Conservation (phyloP, 2,329 filamentous ascomycete genomes). For the Alternaria brassicae region DNA sequence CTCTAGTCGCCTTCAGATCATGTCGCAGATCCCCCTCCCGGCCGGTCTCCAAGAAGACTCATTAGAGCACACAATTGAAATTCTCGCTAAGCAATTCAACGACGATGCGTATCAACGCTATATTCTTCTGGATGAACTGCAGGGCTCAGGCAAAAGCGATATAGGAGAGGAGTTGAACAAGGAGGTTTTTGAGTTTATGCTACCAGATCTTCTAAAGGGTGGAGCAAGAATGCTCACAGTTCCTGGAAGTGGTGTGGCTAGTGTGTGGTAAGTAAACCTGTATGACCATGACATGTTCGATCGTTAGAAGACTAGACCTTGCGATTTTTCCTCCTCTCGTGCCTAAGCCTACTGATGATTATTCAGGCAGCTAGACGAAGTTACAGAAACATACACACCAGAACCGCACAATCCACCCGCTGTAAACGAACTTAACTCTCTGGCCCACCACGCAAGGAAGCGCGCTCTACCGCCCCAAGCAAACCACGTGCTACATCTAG, state of each 20-base stretch:
- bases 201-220: background rate
- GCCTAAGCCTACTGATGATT: background rate
- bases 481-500: conserved; percentile 8
- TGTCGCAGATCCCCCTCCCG: conserved; percentile 9
- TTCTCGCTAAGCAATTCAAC: conserved; percentile 8
- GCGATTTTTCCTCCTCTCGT: background rate
- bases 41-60: conserved; percentile 7
- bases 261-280: conserved; percentile 11
- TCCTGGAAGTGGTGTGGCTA: conserved; percentile 6
- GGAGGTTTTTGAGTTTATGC: background rate
- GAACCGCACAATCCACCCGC: conserved; percentile 1
- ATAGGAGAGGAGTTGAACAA: conserved; percentile 2
- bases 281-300: background rate
- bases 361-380: background rate
- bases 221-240: conserved; percentile 13
- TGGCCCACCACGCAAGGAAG: background rate
- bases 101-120: conserved; percentile 12
- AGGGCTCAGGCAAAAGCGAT: background rate
- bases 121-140: background rate
- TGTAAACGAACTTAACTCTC: conserved; percentile 2
- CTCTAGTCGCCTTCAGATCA: background rate
- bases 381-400: background rate
- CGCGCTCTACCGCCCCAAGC: background rate
- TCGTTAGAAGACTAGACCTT: background rate
- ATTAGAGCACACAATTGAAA: conserved; percentile 12